Percentiles rank a stretch among this genome's conserved stretches.
These are phyloP conservation scores for Eutrema yunnanense DNA, from an alignment of 345 rosid species.

Conservation along the genomic window DNA sequence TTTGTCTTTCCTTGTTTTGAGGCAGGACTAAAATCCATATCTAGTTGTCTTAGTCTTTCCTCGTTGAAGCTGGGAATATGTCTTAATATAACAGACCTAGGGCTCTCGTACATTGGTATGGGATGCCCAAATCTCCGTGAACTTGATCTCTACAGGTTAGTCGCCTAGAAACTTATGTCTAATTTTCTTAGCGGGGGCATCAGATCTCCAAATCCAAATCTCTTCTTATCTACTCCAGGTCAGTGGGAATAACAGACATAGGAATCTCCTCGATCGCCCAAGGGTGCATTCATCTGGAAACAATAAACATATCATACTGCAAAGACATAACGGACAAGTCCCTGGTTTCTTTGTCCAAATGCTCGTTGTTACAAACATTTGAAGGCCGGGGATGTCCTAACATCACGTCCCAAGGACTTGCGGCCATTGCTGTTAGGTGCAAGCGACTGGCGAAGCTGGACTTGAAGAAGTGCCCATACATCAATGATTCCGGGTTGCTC, in stretches of 20 bases:
- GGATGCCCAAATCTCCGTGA: conserved; percentile 36
- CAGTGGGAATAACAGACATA: conserved; percentile 30
- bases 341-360: conserved; percentile 34
- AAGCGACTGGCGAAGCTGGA: conserved; percentile 37
- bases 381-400: conserved; percentile 42
- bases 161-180: neutral
- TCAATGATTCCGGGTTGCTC: conserved; percentile 38
- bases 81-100: conserved; percentile 36
- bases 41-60: conserved; percentile 32
- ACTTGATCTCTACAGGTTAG: conserved; percentile 47
- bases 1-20: neutral
- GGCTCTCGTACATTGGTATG: conserved; percentile 34
- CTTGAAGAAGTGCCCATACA: conserved; percentile 38
- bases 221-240: conserved; percentile 21
- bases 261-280: conserved; percentile 28
- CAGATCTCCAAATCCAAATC: neutral
- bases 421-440: conserved; percentile 35
- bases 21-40: conserved; percentile 43
- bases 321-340: conserved; percentile 38
- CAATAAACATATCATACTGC: conserved; percentile 40
- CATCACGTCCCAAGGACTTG: conserved; percentile 37
- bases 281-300: conserved; percentile 35
- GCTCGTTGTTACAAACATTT: conserved; percentile 28
- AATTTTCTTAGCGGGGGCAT: neutral
- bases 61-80: conserved; percentile 44